Base-by-base conservation (phyloP, 148 eudicot species). In the Amaranthus hypochondriacus region DNA sequence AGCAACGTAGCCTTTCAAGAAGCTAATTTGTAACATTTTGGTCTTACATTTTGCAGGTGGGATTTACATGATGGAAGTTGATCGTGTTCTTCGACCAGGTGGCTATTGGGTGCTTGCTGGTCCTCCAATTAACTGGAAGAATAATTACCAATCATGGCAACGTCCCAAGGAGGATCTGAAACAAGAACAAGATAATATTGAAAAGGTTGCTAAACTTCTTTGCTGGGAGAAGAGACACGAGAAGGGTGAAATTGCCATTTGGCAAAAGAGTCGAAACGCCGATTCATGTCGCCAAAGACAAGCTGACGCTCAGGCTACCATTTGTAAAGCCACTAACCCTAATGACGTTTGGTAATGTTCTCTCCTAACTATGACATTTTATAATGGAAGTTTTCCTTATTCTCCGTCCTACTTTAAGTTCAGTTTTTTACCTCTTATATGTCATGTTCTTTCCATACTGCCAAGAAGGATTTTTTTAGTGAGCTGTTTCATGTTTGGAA, bases 91-190 rank as follows among this genome's bases (percentile, higher is more conserved):
- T 71, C 89, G 98, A 83, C 97, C 97, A 55, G 98, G 98, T 64
- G 98, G 98, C 62, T 94, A 86, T 76, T 94, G 98, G 98, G 96
- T 94, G 75, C 97, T 94, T 74, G 84, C 98, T 18, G 98, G 98
- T 69, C 98, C 98, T 61, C 97, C 98, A n/a, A 91, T 94, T 74
- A 86, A 88, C 81, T 91, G 97, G 97, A 91, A 84, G 84, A 82
- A 69, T 64, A 86, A 86, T 74, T 91, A 72, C 82, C 78, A 83
- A 66, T 81, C 91, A 72, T 94, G 98, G 98, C 88, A 89, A 76
- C 96, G 97, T 7, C 82, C 96, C 3, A 86, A 76, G 81, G 92
- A 94, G 77, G 97, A 91, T 51, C 89, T 91, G 53, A 76, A 88
- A 84, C 85, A 86, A 81, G 96, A 91, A 75, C 98, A 94, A 73